Evolutionary conservation across 1,284 basidiomycete genomes (phyloP), one percentile per base, ranked within the genome.

Genomic region (Ganoderma resinaceum): DNA sequence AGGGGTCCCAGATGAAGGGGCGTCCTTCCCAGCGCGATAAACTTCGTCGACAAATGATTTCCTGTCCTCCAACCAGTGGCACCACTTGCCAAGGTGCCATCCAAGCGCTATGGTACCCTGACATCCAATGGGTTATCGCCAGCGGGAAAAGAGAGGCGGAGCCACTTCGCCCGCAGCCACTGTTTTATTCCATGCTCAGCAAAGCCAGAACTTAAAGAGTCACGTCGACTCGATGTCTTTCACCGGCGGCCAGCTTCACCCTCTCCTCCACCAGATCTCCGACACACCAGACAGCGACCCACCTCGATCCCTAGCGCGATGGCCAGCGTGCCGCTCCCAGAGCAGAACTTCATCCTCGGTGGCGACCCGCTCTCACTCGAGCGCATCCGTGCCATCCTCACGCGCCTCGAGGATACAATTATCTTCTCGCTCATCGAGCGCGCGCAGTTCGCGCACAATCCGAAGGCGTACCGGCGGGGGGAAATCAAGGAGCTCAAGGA

Each of bases 341-440:
- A 71, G 43, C 72, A 73, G 67, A 95, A 94, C 77, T 93, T 91
- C 73, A 89, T 90, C 78, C 82, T 88, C 68, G 85, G 84, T 38
- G 86, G 87, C 53, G 90, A 96, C 76, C 93, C 96, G 11, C 87
- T 98, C 31, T 93, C 91, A 31, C 84, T 98, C 33, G 92, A 95
- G 66, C 86, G 90, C 67, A 99, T 99, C 75, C 87, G 98, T 68
- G 90, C 90, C 23, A 93, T 96, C 65, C 86, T 99, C 20, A 91
- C 89, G 73, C 89, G 98, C 23, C 89, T 99, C 26, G 98, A 99
- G 78, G 98, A 99, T 75, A 99, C 97, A 26, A 99, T 99, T 83
- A 98, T 99, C 78, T 99, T 99, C 78, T 91, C 88, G 65, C 87
- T 97, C 74, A 99, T 99, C 76, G 98, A 99, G 80, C 90, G 98